Evolutionary conservation across 2,329 filamentous ascomycete species (phyloP).

Genomic region (Hymenotorrendiella dingleyae): DNA sequence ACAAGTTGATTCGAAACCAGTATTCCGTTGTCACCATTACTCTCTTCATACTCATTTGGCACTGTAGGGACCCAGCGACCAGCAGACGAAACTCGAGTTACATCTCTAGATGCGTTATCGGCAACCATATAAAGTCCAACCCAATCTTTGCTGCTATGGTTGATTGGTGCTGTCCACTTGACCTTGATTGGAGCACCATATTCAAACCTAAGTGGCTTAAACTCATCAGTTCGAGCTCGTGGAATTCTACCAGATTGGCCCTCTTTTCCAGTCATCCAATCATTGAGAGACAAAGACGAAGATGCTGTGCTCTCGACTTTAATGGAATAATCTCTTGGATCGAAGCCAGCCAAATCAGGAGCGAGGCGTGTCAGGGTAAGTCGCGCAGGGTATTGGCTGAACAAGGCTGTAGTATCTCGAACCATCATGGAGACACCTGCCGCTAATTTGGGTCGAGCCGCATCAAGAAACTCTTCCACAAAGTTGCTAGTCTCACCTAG

Average conservation of each 20-base stretch:
- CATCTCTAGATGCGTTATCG: slow-evolving; percentile 81
- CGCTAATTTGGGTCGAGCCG: slow-evolving; percentile 77
- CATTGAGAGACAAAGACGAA: slow-evolving; percentile 43
- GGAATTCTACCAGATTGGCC: slow-evolving; percentile 63
- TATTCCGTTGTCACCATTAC: slow-evolving; percentile 70
- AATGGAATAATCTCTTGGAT: slow-evolving; percentile 75
- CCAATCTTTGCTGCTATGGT: slow-evolving; percentile 91
- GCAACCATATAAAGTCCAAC: slow-evolving; percentile 94
- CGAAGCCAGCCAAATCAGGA: slow-evolving; percentile 71
- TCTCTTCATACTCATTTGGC: slow-evolving; percentile 67
- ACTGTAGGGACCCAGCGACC: slow-evolving; percentile 86
- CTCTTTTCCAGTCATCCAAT: slow-evolving; percentile 66
- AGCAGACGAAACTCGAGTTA: slow-evolving; percentile 77
- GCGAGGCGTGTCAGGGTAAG: slow-evolving; percentile 76
- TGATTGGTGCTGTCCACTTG: slow-evolving; percentile 81
- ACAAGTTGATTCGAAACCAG: slow-evolving; percentile 60
- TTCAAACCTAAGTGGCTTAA: slow-evolving; percentile 73
- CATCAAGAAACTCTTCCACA: slow-evolving; percentile 85
- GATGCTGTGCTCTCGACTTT: slow-evolving; percentile 62
- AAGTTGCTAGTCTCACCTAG: slow-evolving; percentile 82
- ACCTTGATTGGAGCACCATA: slow-evolving; percentile 89
- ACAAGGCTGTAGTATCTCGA: slow-evolving; percentile 78
- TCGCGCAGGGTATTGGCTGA: slow-evolving; percentile 83
- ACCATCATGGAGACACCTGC: slow-evolving; percentile 82
- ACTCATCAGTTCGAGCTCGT: slow-evolving; percentile 51